A percentile compares a stretch with the other conserved stretches of the same genome.
Evolutionary conservation across 441 rosid species (phyloP).

Genomic region (Brassica balearica): DNA sequence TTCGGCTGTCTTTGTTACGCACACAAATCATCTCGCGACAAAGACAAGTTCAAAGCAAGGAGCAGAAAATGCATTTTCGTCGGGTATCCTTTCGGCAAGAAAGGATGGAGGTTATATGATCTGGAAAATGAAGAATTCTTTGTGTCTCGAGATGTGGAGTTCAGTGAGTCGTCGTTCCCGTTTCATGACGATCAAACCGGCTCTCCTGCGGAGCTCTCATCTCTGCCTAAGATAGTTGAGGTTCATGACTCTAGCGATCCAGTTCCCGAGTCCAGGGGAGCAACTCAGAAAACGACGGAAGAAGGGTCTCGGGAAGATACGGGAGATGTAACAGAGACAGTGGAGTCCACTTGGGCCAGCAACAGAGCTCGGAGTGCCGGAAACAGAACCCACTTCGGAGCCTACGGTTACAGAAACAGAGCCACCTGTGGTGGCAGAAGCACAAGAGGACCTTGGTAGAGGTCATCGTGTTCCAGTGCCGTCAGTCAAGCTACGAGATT

Average conservation of each 20-base stretch:
- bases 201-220: no score
- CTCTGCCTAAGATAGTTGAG: no score
- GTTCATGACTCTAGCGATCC: no score
- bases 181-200: not conserved
- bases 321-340: no score
- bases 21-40: not conserved
- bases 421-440: no score
- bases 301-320: no score
- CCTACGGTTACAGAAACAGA: no score
- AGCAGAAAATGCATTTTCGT: not conserved
- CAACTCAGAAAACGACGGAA: no score
- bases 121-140: not conserved
- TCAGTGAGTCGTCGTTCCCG: not conserved
- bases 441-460: not conserved
- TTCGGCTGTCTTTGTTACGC: not conserved
- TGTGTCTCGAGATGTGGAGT: not conserved
- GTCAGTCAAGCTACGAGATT: no score
- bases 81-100: not conserved
- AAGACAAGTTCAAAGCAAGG: not conserved
- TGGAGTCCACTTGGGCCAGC: no score
- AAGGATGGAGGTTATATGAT: not conserved
- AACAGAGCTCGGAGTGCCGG: not conserved
- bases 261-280: no score
- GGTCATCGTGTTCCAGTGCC: not conserved
- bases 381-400: not conserved